These are phyloP conservation scores for Ceratocystis huliohia DNA, from an alignment of 2,329 filamentous ascomycete species.

Conservation along the genomic window DNA sequence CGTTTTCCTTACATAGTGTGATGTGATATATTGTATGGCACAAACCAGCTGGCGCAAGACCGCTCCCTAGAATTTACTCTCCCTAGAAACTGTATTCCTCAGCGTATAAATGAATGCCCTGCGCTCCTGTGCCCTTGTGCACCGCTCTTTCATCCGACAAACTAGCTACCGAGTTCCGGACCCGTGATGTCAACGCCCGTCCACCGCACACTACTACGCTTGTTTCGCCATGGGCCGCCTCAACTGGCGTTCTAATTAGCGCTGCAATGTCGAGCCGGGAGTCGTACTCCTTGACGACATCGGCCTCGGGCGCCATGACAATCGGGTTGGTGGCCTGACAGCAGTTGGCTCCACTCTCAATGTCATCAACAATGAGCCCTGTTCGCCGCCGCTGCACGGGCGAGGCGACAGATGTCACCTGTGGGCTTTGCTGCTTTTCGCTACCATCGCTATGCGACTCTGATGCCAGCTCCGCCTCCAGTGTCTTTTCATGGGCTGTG, in stretches of 20 bases:
- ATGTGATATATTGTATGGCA: too few relatives aligned
- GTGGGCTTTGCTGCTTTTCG: not conserved
- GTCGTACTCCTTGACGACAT: slow-evolving; percentile 34
- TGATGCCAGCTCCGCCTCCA: not conserved
- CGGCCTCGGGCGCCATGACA: slow-evolving; percentile 19
- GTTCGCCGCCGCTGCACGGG: slow-evolving; percentile 3
- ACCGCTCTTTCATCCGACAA: slow-evolving; percentile 50
- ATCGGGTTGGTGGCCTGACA: slow-evolving; percentile 15
- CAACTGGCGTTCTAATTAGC: slow-evolving; percentile 42
- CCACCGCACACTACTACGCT: slow-evolving; percentile 49
- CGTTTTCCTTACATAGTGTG: too few relatives aligned
- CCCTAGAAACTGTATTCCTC: slow-evolving; percentile 46
- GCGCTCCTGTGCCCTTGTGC: slow-evolving; percentile 51
- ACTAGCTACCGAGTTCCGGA: slow-evolving; percentile 42
- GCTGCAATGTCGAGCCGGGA: slow-evolving; percentile 38
- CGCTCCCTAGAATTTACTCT: not conserved
- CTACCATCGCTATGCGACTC: slow-evolving; percentile 3
- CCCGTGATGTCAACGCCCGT: slow-evolving; percentile 39
- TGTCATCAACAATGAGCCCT: slow-evolving; percentile 9
- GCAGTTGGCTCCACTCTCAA: slow-evolving; percentile 17
- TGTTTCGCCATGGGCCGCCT: slow-evolving; percentile 48
- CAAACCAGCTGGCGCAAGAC: not conserved
- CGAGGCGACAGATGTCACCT: not conserved
- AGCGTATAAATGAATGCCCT: slow-evolving; percentile 48
- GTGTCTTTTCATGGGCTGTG: not conserved